Evolutionary conservation across 305 asterid genomes (phyloP), one percentile per base, ranked within the genome.

Genomic region (Solanum hybrid): DNA sequence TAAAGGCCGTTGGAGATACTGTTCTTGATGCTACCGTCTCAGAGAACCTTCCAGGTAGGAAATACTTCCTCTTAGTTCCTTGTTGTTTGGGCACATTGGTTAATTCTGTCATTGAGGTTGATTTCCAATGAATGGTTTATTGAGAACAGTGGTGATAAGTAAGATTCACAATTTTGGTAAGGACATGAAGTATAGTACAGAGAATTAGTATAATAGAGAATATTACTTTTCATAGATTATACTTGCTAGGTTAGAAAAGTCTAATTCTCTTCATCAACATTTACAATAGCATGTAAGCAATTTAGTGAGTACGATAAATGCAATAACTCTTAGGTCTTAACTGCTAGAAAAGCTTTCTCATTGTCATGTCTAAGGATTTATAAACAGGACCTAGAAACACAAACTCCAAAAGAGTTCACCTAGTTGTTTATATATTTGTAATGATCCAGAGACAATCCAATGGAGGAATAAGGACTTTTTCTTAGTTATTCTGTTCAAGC

Each of bases 1-100:
- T 96, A 88, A 86, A 95, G 90, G 98, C 99, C 85, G 98, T 96
- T 87, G 99, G 99, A 85, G 99, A 96, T 89, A 79, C 98, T 34
- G 78, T 97, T 91, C 99, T 97, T 86, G 99, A 97, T 93, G 94
- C 98, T 90, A 92, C 98, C 56, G 98, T 96, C 36, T 94, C 99
- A 5, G 98, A 96, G 89, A 97, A 97, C 92, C 97, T 97, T 72
- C 99, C 99, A 84, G 96, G 99, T 96, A 90, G 88, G 24, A 7
- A 86, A 56, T 75, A 76, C 34, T 71, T 38, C 24, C 51, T 85
- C 37, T 80, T 26, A 1, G 5, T 73, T 88, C 17, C 42, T 85
- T 87, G 13, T 73, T 31, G 27, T 46, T 26, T 84, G 42, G 37
- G 35, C 35, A 24, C 11, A 14, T 85, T 51, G 76, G 11, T 56